phyloP scores from a whole-genome alignment of 768 basidiomycete species.

The Tricholoma furcatifolium region DNA sequence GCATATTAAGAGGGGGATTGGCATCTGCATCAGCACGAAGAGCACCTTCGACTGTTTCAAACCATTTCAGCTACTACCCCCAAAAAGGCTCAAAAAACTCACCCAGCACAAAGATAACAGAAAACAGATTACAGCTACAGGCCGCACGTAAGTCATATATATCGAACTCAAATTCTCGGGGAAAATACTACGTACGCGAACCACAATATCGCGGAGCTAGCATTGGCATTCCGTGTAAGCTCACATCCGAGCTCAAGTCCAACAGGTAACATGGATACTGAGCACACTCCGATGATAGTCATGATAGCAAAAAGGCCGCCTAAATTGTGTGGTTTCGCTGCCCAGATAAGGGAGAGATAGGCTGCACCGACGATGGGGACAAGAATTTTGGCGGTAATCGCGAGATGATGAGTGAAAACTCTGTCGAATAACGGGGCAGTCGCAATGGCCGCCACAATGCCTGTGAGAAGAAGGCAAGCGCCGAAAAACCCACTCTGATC shows the following conservation, averaged over 20 bases:
- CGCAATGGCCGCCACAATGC: constrained; percentile 65
- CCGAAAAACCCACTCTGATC: constrained; percentile 71
- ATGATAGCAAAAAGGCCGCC: constrained; percentile 65
- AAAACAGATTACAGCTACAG: constrained; percentile 63
- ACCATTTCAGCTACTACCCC: neutral
- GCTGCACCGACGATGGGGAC: constrained; percentile 58
- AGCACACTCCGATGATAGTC: constrained; percentile 63
- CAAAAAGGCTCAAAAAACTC: constrained; percentile 17
- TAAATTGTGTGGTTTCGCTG: constrained; percentile 65
- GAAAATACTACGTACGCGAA: constrained; percentile 48
- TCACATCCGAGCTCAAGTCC: constrained; percentile 79
- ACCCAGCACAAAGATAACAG: constrained; percentile 66
- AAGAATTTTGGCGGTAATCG: constrained; percentile 53
- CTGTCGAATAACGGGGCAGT: constrained; percentile 80
- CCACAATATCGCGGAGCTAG: constrained; percentile 77
- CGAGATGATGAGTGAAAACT: constrained; percentile 74
- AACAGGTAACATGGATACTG: constrained; percentile 72
- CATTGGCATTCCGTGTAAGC: constrained; percentile 76
- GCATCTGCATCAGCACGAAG: constrained; percentile 62
- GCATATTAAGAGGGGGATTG: constrained; percentile 75
- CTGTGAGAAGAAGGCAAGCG: constrained; percentile 62
- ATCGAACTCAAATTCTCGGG: neutral
- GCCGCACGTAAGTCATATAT: neutral
- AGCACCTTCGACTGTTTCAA: constrained; percentile 56
- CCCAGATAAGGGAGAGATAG: constrained; percentile 83